Evolutionary conservation across 2,329 filamentous ascomycete genomes (phyloP).

Genomic region (Penicillium thymicola): DNA sequence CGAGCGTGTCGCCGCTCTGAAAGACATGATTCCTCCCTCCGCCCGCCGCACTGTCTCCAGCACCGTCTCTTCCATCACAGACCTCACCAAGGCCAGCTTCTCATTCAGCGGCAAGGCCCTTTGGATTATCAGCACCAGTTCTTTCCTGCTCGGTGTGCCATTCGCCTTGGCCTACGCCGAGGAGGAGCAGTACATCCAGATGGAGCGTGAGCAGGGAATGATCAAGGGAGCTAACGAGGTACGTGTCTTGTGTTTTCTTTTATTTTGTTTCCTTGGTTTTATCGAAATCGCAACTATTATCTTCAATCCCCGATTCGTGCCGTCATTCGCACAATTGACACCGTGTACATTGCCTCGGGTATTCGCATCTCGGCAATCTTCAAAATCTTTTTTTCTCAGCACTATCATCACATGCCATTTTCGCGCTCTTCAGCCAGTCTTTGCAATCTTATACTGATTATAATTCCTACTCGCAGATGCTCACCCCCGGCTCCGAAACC

Average conservation of each 20-base stretch:
- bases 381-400: not conserved
- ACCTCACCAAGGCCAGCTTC: constrained; percentile 46
- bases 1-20: constrained; percentile 69
- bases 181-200: constrained; percentile 94
- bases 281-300: not conserved
- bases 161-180: constrained; percentile 91
- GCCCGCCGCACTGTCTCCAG: constrained; percentile 66
- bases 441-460: constrained; percentile 11
- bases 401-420: not conserved
- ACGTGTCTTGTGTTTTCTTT: constrained; percentile 26
- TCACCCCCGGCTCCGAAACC: constrained; percentile 38
- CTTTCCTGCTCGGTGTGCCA: constrained; percentile 84
- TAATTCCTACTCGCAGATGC: constrained; percentile 33
- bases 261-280: not conserved
- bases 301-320: not conserved
- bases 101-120: constrained; percentile 77
- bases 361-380: not conserved
- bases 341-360: constrained; percentile 4
- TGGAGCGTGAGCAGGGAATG: constrained; percentile 97
- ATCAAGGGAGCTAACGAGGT: constrained; percentile 85
- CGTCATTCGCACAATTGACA: not conserved
- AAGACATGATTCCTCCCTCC: constrained; percentile 72
- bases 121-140: constrained; percentile 88
- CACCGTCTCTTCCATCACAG: constrained; percentile 49
- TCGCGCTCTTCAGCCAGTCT: not conserved